Evolutionary conservation across 768 basidiomycete species (phyloP).

Genomic region (Fistulinella prunicolor): DNA sequence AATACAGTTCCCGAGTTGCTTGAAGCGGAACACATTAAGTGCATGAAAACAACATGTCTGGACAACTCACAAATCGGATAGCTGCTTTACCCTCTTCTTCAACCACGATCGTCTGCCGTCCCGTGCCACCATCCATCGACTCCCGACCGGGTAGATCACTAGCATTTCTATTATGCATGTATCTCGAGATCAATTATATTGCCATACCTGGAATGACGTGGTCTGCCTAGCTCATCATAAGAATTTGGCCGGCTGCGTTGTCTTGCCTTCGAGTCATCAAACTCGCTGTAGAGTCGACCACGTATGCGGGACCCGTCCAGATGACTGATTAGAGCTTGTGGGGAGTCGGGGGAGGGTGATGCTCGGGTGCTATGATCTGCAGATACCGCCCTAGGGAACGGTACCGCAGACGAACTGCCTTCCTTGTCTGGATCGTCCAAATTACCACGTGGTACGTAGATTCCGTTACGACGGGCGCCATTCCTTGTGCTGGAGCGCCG

Average conservation of each 20-base stretch:
- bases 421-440: conserved; percentile 35
- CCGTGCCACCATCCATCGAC: conserved; percentile 60
- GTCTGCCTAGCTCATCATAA: conserved; percentile 62
- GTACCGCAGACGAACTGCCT: conserved; percentile 44
- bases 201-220: conserved; percentile 63
- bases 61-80: conserved; percentile 71
- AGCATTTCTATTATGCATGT: conserved; percentile 49
- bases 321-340: conserved; percentile 27
- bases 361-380: conserved; percentile 41
- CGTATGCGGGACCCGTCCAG: conserved; percentile 40
- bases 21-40: conserved; percentile 12
- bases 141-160: conserved; percentile 65
- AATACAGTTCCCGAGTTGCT: conserved; percentile 99
- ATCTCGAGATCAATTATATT: conserved; percentile 66
- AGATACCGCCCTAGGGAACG: conserved; percentile 63
- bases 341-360: conserved; percentile 40
- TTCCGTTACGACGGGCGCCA: conserved; percentile 44
- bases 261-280: conserved; percentile 53
- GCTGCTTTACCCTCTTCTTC: conserved; percentile 78
- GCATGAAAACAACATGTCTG: conserved; percentile 1
- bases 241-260: conserved; percentile 61
- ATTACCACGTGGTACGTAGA: conserved; percentile 42
- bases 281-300: conserved; percentile 72
- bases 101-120: conserved; percentile 69
- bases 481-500: conserved; percentile 59